These are phyloP conservation scores for Protea cynaroides DNA, from an alignment of 164 flowering plant species.

Conservation along the genomic window DNA sequence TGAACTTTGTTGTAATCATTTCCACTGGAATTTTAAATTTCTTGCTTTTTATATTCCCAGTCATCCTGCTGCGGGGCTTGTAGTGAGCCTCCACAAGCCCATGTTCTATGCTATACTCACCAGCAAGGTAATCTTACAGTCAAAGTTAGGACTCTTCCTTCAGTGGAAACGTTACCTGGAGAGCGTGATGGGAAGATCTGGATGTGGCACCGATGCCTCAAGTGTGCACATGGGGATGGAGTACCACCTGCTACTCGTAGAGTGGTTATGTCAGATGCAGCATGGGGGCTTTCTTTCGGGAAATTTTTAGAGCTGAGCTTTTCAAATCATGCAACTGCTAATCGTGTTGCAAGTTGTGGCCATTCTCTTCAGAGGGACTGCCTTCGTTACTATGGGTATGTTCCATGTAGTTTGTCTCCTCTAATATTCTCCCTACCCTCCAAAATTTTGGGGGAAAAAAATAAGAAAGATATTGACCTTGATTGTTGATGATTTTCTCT, in stretches of 20 bases:
- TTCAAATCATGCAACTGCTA: constrained; percentile 86
- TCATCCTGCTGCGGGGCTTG: constrained; percentile 54
- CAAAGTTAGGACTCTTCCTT: constrained; percentile 55
- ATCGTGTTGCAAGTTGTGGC: constrained; percentile 81
- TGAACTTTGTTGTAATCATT: neutral
- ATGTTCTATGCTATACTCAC: constrained; percentile 79
- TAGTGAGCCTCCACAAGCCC: constrained; percentile 77
- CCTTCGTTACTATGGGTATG: constrained; percentile 81
- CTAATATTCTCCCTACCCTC: neutral
- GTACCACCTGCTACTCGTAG: too few relatives aligned
- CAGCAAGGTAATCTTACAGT: constrained; percentile 69
- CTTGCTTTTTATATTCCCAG: constrained; percentile 23
- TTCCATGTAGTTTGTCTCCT: neutral
- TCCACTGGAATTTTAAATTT: neutral
- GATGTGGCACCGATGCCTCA: constrained; percentile 87
- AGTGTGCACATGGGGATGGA: constrained; percentile 53
- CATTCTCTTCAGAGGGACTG: constrained; percentile 83
- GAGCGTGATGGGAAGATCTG: constrained; percentile 75
- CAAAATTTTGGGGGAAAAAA: too few relatives aligned
- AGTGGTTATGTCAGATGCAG: constrained; percentile 85
- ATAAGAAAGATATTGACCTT: too few relatives aligned
- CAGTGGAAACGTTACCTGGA: constrained; percentile 52
- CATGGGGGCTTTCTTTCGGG: constrained; percentile 89
- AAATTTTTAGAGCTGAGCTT: constrained; percentile 88
- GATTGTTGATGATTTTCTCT: neutral